Conservation (phyloP, 768 basidiomycete species). For the Dioszegia aurantiaca region DNA sequence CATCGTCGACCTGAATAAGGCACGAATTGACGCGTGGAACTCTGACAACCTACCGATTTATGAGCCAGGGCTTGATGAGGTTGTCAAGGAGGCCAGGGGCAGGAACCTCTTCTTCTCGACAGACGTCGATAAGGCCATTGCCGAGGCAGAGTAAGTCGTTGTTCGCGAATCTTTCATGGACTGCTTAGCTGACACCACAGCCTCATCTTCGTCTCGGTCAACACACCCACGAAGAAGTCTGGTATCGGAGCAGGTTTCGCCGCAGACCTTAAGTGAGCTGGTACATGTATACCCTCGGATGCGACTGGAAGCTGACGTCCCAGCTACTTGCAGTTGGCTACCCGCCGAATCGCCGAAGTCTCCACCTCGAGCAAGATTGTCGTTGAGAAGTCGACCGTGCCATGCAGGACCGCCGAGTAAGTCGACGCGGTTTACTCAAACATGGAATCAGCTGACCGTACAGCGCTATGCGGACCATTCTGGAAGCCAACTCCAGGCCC, state of each 20-base stretch:
- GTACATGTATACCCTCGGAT: constrained; percentile 1
- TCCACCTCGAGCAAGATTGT: constrained; percentile 93
- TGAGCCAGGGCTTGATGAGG: constrained; percentile 90
- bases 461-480: constrained; percentile 92
- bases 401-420: constrained; percentile 89
- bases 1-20: constrained; percentile 95
- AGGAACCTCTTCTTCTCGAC: constrained; percentile 97
- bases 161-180: neutral
- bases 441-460: neutral
- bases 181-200: constrained; percentile 24
- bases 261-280: constrained; percentile 92
- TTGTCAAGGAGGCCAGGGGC: constrained; percentile 81
- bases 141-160: constrained; percentile 69
- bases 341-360: constrained; percentile 89
- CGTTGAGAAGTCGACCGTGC: constrained; percentile 98
- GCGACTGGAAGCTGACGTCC: constrained; percentile 13
- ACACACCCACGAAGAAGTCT: constrained; percentile 97
- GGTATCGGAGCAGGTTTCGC: constrained; percentile 98
- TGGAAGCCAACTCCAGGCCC: constrained; percentile 94
- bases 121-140: constrained; percentile 86
- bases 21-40: constrained; percentile 97
- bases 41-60: constrained; percentile 84
- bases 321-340: constrained; percentile 96
- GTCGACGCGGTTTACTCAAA: constrained; percentile 7
- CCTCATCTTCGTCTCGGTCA: constrained; percentile 96